Evolutionary conservation across 2,329 filamentous ascomycete species (phyloP).

Genomic region (Hypoxylon sp.): DNA sequence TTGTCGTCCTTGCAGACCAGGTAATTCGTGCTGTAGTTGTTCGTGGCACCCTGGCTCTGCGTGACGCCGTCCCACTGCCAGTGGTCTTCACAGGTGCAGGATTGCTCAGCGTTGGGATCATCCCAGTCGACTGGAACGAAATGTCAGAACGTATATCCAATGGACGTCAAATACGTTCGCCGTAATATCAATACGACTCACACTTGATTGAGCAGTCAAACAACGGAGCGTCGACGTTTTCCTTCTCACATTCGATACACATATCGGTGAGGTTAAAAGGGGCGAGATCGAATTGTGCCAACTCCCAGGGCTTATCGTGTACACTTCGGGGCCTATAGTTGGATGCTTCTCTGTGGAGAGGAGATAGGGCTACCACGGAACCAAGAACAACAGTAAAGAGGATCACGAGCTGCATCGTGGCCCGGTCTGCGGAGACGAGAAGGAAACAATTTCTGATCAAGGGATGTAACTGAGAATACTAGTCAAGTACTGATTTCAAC

Average conservation of each 20-base stretch:
- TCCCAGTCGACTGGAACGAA: constrained; percentile 33
- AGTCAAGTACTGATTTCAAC: not conserved
- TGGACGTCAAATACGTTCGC: not conserved
- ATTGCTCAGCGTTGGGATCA: constrained; percentile 33
- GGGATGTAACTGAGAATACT: not conserved
- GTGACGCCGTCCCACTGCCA: constrained; percentile 37
- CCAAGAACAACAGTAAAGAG: not conserved
- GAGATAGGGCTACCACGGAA: not conserved
- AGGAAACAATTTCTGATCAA: not conserved
- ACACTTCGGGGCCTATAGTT: not conserved
- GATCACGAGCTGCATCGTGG: constrained; percentile 12
- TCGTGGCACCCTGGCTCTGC: not conserved
- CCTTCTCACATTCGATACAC: constrained; percentile 33
- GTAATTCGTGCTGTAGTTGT: constrained; percentile 34
- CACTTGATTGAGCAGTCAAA: constrained; percentile 39
- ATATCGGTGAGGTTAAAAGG: constrained; percentile 36
- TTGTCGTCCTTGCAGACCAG: constrained; percentile 18
- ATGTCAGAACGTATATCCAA: not conserved
- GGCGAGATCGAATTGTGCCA: constrained; percentile 39
- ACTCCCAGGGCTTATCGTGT: constrained; percentile 8
- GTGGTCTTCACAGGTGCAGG: constrained; percentile 20
- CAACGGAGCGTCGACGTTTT: not conserved
- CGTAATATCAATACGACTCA: constrained; percentile 12
- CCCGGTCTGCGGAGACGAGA: not conserved
- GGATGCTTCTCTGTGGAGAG: not conserved